phyloP scores from a whole-genome alignment of 2,329 filamentous ascomycete genomes.

The Aureobasidium sp. region DNA sequence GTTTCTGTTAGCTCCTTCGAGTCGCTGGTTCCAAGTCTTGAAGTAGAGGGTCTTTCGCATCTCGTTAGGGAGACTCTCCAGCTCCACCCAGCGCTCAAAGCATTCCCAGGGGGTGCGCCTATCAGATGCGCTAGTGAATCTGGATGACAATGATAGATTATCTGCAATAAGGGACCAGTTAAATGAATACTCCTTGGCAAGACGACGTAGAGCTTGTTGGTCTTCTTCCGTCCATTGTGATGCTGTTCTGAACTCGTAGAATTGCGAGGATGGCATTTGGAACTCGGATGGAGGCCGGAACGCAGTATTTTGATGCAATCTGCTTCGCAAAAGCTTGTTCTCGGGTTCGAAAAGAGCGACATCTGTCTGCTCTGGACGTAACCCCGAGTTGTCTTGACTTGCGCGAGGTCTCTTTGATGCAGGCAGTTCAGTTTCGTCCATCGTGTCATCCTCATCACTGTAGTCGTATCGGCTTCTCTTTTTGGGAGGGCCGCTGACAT shows the following conservation, averaged over 20 bases:
- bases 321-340: slow-evolving; percentile 80
- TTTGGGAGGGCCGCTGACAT: slow-evolving; percentile 54
- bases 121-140: slow-evolving; percentile 78
- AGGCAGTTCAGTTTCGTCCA: neutral
- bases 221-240: slow-evolving; percentile 90
- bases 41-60: slow-evolving; percentile 97
- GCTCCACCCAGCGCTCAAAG: slow-evolving; percentile 89
- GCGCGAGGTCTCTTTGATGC: slow-evolving; percentile 20
- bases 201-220: slow-evolving; percentile 76
- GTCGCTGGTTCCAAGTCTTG: slow-evolving; percentile 58
- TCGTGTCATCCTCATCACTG: slow-evolving; percentile 23
- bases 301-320: slow-evolving; percentile 82
- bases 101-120: slow-evolving; percentile 96
- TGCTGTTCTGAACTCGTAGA: slow-evolving; percentile 78
- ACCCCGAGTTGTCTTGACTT: slow-evolving; percentile 31
- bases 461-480: slow-evolving; percentile 83
- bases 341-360: slow-evolving; percentile 86
- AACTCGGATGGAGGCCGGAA: slow-evolving; percentile 90
- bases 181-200: slow-evolving; percentile 89
- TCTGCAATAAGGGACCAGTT: slow-evolving; percentile 95
- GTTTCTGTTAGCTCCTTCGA: slow-evolving; percentile 55
- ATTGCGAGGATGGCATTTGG: slow-evolving; percentile 79
- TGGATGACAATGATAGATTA: slow-evolving; percentile 63
- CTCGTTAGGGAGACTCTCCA: slow-evolving; percentile 84
- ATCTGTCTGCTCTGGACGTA: slow-evolving; percentile 62